These are phyloP conservation scores for Thermomucor indicae-seudaticae DNA, from an alignment of 371 early-diverging fungal species.

Conservation along the genomic window DNA sequence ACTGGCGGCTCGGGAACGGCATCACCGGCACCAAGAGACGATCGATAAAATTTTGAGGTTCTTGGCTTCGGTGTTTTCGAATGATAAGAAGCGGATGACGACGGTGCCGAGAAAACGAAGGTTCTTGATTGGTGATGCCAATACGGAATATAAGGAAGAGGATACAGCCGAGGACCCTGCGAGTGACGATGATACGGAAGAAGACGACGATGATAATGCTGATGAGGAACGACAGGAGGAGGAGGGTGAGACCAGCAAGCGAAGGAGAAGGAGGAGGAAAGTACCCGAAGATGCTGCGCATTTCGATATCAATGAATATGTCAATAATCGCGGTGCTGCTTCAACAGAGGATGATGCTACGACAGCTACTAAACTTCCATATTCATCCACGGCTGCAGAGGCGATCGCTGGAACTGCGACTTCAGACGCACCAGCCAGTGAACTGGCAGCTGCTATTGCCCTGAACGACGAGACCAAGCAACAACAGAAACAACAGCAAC, in stretches of 20 bases:
- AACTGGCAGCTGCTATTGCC: slow-evolving; percentile 36
- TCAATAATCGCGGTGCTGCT: no score
- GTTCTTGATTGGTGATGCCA: slow-evolving; percentile 31
- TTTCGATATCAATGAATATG: slow-evolving; percentile 18
- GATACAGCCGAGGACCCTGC: slow-evolving; percentile 9
- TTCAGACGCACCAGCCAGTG: slow-evolving; percentile 16
- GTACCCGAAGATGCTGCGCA: slow-evolving; percentile 2
- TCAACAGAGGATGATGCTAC: background rate
- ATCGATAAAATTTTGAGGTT: slow-evolving; percentile 88
- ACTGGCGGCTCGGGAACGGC: slow-evolving; percentile 65
- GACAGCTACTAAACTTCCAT: background rate
- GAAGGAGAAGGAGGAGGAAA: no score
- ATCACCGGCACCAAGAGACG: slow-evolving; percentile 84
- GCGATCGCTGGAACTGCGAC: background rate
- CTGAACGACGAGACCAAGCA: slow-evolving; percentile 40
- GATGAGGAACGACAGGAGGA: no score
- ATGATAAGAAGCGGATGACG: slow-evolving; percentile 51
- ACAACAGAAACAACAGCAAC: slow-evolving; percentile 6
- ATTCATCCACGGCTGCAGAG: slow-evolving; percentile 1
- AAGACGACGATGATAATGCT: slow-evolving; percentile 1
- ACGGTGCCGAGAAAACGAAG: slow-evolving; percentile 50
- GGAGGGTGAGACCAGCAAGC: no score
- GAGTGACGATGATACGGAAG: background rate
- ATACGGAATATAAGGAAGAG: slow-evolving; percentile 17
- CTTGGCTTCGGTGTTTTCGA: slow-evolving; percentile 73